These are phyloP conservation scores for Manihot esculenta DNA, from an alignment of 441 rosid species.

Conservation along the genomic window DNA sequence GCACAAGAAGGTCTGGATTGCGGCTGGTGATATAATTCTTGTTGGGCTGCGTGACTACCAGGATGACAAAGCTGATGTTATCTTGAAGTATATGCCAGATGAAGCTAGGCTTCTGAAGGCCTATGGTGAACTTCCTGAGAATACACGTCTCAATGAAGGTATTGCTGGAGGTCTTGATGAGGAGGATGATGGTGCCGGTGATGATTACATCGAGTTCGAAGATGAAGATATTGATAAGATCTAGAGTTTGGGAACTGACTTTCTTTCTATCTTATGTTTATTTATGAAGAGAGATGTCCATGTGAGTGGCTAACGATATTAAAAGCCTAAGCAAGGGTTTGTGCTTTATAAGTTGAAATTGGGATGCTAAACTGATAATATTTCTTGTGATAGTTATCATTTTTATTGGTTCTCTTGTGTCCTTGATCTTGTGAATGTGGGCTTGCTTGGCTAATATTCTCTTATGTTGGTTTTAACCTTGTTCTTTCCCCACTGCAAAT, in stretches of 20 bases:
- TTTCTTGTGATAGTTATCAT: slow-evolving; percentile 18
- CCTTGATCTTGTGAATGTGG: background rate
- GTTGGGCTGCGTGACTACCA: slow-evolving; percentile 82
- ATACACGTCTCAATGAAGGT: slow-evolving; percentile 72
- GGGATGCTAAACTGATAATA: slow-evolving; percentile 22
- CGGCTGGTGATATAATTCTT: slow-evolving; percentile 75
- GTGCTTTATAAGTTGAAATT: slow-evolving; percentile 22
- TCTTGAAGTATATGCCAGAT: slow-evolving; percentile 82
- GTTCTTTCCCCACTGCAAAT: background rate
- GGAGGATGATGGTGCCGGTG: slow-evolving; percentile 61
- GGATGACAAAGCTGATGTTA: slow-evolving; percentile 86
- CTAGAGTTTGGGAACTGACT: slow-evolving; percentile 29
- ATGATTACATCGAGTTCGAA: slow-evolving; percentile 74
- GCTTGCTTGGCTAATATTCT: background rate
- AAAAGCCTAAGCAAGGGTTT: slow-evolving; percentile 17
- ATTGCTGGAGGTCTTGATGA: slow-evolving; percentile 74
- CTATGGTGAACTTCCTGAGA: slow-evolving; percentile 79
- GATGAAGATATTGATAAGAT: slow-evolving; percentile 84
- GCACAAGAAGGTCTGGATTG: slow-evolving; percentile 92
- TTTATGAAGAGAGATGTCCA: slow-evolving; percentile 22
- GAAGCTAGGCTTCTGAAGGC: slow-evolving; percentile 83
- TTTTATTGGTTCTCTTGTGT: background rate
- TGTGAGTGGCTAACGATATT: slow-evolving; percentile 22
- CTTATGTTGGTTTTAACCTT: background rate
- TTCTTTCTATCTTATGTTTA: slow-evolving; percentile 18